Base-by-base conservation (phyloP, 208 protist species). In the Leishmania braziliensis region DNA sequence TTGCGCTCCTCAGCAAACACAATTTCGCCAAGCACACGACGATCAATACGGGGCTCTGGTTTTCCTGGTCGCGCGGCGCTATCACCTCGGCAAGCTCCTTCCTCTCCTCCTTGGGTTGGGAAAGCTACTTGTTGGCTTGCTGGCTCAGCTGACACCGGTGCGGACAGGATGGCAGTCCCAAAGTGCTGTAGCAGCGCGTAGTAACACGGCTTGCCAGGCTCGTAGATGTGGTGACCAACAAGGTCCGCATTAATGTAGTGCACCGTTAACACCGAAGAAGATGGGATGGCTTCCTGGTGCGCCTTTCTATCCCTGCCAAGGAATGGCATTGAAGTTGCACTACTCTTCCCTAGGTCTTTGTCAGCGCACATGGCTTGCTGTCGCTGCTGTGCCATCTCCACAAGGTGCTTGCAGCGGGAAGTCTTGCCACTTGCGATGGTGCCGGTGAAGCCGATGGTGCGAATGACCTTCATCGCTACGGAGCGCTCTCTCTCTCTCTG, bases 391-490 rank as follows among this genome's bases (percentile, higher is more conserved):
- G 92, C 89, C 8, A 84, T 63, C 72, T 84, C 75, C 3, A 93
- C 71, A 1, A 96, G 81, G 69, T 87, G 92, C 33, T 86, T 78
- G 80, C 92, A 96, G 1, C 93, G 90, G 20, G 84, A 82, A 26
- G 90, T 89, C 85, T 96, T 96, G 10, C 93, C 93, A 74, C 90
- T 94, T 18, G 91, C 93, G n/a, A 96, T 96, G 56, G 89, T 92
- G 63, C 93, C 93, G 0, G 93, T 93, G 77, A 96, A 90, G 46
- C 93, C 93, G 26, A 96, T 87, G 0, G 79, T 83, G 66, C 71
- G 75, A 18, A 87, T 80, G 3, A 66, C 65, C 77, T 82, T 82
- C 80, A 82, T 80, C 5, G 62, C 3, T 20, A 65, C 50, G 12
- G 50, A 14, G 46, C 29, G n/a, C 12, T 36, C 58, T 12, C 70